Evolutionary conservation across 2,329 filamentous ascomycete genomes (phyloP).

Genomic region (Hypomyces perniciosus): DNA sequence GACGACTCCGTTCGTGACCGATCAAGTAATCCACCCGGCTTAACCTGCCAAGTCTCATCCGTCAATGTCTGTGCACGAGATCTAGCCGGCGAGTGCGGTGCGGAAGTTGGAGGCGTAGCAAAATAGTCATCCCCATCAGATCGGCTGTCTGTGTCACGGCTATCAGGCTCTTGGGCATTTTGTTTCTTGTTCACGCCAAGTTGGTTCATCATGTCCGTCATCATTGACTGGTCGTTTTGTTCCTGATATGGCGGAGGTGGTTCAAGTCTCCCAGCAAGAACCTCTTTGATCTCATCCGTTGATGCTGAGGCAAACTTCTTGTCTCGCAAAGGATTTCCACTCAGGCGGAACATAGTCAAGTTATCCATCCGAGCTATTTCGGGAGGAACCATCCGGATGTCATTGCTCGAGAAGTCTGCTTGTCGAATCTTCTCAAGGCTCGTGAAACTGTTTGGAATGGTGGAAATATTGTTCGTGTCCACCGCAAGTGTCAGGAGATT

Average conservation of each 20-base stretch:
- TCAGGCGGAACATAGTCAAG: slow-evolving; percentile 67
- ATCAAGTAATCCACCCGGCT: slow-evolving; percentile 60
- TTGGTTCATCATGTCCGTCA: slow-evolving; percentile 17
- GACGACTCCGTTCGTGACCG: slow-evolving; percentile 60
- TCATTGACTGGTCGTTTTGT: slow-evolving; percentile 16
- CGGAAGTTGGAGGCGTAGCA: slow-evolving; percentile 51
- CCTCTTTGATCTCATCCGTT: slow-evolving; percentile 74
- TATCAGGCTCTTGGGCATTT: slow-evolving; percentile 10
- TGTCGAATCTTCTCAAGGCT: slow-evolving; percentile 62
- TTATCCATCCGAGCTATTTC: slow-evolving; percentile 74
- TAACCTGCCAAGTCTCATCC: slow-evolving; percentile 49
- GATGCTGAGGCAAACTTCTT: slow-evolving; percentile 77
- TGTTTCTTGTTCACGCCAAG: slow-evolving; percentile 26
- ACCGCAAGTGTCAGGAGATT: slow-evolving; percentile 67
- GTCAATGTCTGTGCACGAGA: slow-evolving; percentile 43
- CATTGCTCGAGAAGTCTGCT: slow-evolving; percentile 80
- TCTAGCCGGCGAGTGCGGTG: slow-evolving; percentile 43
- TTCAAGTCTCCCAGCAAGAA: slow-evolving; percentile 60
- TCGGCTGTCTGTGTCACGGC: slow-evolving; percentile 37
- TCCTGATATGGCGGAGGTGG: slow-evolving; percentile 43
- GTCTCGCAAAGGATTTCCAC: slow-evolving; percentile 85
- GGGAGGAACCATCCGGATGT: slow-evolving; percentile 69
- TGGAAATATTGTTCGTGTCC: slow-evolving; percentile 73
- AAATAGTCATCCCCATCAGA: slow-evolving; percentile 52
- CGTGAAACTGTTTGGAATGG: slow-evolving; percentile 71